Conservation (phyloP, 495 filamentous ascomycete genomes). For the Hapsidospora chrysogenum region DNA sequence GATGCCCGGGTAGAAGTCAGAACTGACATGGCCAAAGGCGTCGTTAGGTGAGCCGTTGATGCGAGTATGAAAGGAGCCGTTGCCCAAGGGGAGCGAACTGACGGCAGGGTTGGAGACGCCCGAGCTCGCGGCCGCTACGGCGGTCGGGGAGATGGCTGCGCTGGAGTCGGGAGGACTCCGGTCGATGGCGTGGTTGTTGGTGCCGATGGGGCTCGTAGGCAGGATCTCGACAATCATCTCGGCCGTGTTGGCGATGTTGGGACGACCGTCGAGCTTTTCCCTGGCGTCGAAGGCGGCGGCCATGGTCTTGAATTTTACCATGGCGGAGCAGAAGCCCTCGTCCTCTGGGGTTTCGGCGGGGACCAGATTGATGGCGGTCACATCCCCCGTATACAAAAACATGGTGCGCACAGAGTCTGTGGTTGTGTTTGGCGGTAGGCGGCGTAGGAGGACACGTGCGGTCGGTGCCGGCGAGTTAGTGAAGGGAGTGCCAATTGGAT, state of each 20-base stretch:
- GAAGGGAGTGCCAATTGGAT: neutral
- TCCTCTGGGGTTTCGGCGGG: conserved; percentile 62
- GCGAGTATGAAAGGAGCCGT: neutral
- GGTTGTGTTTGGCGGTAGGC: conserved; percentile 55
- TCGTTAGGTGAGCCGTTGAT: conserved; percentile 18
- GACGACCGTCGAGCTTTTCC: conserved; percentile 62
- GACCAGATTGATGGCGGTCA: conserved; percentile 68
- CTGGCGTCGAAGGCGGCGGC: conserved; percentile 63
- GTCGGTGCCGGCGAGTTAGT: neutral
- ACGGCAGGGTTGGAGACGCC: conserved; percentile 21
- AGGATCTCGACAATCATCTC: conserved; percentile 68
- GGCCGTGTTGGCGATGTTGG: conserved; percentile 55
- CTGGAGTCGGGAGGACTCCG: conserved; percentile 6
- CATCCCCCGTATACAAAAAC: conserved; percentile 71
- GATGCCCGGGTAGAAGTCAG: too few species aligned
- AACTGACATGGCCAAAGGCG: too few species aligned
- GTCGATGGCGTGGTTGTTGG: conserved; percentile 1
- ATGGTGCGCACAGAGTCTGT: conserved; percentile 61
- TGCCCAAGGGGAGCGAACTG: neutral
- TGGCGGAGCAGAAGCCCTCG: conserved; percentile 51
- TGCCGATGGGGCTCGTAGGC: conserved; percentile 16
- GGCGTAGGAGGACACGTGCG: conserved; percentile 42
- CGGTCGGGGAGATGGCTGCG: conserved; percentile 14
- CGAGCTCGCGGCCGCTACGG: too few species aligned
- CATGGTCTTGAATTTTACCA: conserved; percentile 56